A percentile compares a stretch with the other conserved stretches of the same genome.
phyloP scores from a whole-genome alignment of 2,329 filamentous ascomycete species.

The Xylariaceae sp. region DNA sequence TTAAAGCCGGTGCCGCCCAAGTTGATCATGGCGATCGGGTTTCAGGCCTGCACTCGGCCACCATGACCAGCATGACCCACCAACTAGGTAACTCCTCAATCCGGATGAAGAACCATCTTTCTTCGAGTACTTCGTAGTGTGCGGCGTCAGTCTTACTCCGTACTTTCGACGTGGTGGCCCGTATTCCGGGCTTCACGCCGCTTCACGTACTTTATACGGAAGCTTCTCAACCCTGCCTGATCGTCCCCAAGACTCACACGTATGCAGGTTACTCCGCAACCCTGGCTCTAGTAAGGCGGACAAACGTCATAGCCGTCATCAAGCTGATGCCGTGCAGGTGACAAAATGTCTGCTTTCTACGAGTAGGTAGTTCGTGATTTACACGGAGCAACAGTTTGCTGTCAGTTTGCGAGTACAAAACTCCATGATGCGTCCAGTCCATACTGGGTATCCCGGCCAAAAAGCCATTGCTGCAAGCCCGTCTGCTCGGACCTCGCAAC shows the following conservation, averaged over 20 bases:
- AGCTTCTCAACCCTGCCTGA: not conserved
- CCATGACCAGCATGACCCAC: too few species aligned
- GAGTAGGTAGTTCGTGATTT: too few species aligned
- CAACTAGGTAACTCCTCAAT: too few species aligned
- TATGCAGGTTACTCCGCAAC: not conserved
- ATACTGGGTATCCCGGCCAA: not conserved
- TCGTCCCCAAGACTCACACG: not conserved
- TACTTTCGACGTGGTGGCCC: not conserved
- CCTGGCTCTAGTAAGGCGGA: not conserved
- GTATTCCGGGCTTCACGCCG: too few species aligned
- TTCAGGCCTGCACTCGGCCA: too few species aligned
- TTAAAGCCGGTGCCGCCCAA: not conserved
- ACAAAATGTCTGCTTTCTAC: not conserved
- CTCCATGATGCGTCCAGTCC: not conserved
- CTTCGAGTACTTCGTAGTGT: too few species aligned
- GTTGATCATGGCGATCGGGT: not conserved
- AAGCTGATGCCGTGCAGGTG: not conserved
- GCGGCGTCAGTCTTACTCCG: not conserved
- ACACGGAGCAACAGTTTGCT: not conserved
- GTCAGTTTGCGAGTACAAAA: not conserved
- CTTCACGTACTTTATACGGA: not conserved
- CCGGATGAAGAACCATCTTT: too few species aligned
- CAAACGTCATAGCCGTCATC: not conserved
- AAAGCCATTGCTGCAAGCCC: not conserved
- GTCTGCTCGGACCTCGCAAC: not conserved